Conservation (phyloP, 257 asterid species). For the Plantago ovata region DNA sequence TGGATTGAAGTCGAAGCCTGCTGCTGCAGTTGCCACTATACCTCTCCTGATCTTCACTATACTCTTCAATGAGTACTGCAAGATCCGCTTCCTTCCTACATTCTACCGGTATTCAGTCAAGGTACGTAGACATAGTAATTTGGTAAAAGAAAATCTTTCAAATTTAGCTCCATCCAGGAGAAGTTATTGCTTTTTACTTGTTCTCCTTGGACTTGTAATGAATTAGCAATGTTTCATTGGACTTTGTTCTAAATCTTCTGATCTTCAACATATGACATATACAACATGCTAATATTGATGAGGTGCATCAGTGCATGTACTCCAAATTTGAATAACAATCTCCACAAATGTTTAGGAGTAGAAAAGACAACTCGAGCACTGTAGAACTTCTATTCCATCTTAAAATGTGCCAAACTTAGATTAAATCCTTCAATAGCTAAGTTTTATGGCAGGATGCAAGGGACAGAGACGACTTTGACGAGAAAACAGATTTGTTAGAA, state of each 20-base stretch:
- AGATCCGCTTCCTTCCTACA: constrained; percentile 74
- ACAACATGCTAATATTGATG: too few relatives aligned
- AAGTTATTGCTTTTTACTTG: too few relatives aligned
- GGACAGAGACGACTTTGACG: constrained; percentile 73
- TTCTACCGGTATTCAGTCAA: constrained; percentile 63
- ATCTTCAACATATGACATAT: too few relatives aligned
- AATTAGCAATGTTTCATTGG: too few relatives aligned
- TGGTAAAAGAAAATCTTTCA: too few relatives aligned
- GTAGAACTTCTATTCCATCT: background rate
- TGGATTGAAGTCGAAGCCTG: constrained; percentile 88
- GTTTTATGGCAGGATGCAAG: constrained; percentile 60
- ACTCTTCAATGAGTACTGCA: constrained; percentile 84
- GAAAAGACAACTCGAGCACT: background rate
- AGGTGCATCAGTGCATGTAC: too few relatives aligned
- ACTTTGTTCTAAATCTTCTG: too few relatives aligned
- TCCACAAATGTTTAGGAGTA: background rate
- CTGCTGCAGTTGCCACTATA: constrained; percentile 69
- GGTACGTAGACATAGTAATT: constrained; percentile 31
- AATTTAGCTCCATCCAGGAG: too few relatives aligned
- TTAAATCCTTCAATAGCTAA: background rate
- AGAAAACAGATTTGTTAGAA: constrained; percentile 45
- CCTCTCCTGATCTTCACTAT: constrained; percentile 72
- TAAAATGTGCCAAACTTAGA: background rate
- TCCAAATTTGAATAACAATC: too few relatives aligned
- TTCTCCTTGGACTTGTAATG: too few relatives aligned